Evolutionary conservation across 257 asterid genomes (phyloP).

Genomic region (Osmanthus fragrans): DNA sequence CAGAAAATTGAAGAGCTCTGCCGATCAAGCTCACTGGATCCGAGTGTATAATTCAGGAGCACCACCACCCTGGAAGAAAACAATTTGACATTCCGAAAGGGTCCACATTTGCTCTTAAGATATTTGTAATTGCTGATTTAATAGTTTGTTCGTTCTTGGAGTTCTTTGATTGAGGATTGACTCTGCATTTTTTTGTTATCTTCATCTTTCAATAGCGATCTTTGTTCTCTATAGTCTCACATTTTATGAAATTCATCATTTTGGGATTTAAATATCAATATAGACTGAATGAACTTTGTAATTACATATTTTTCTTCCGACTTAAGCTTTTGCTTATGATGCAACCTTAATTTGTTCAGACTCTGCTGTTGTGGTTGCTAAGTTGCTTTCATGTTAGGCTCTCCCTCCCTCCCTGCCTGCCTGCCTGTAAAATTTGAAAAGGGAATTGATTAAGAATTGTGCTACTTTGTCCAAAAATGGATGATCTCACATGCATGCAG

Average conservation of each 20-base stretch:
- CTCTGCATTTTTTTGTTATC: constrained; percentile 11
- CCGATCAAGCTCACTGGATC: constrained; percentile 23
- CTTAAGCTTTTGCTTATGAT: constrained; percentile 10
- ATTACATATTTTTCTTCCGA: constrained; percentile 7
- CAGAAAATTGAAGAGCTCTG: constrained; percentile 46
- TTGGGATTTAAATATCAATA: constrained; percentile 12
- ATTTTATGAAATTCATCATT: neutral
- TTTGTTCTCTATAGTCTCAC: constrained; percentile 4
- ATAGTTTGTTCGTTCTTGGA: constrained; percentile 41
- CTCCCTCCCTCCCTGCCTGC: neutral
- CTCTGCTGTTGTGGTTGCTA: neutral
- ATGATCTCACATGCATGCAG: no score
- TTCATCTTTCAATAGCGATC: constrained; percentile 8
- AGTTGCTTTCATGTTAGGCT: neutral
- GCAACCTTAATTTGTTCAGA: constrained; percentile 17
- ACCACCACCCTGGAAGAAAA: neutral
- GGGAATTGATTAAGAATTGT: neutral
- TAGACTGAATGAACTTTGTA: constrained; percentile 36
- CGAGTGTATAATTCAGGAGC: constrained; percentile 6
- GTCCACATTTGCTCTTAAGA: neutral
- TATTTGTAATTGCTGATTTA: constrained; percentile 8
- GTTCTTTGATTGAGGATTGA: constrained; percentile 36
- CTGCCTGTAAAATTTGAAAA: neutral
- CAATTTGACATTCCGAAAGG: constrained; percentile 1
- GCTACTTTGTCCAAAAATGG: no score